Evolutionary conservation across 305 asterid species (phyloP), one percentile per base, ranked within the genome.

Genomic region (Withania somnifera): DNA sequence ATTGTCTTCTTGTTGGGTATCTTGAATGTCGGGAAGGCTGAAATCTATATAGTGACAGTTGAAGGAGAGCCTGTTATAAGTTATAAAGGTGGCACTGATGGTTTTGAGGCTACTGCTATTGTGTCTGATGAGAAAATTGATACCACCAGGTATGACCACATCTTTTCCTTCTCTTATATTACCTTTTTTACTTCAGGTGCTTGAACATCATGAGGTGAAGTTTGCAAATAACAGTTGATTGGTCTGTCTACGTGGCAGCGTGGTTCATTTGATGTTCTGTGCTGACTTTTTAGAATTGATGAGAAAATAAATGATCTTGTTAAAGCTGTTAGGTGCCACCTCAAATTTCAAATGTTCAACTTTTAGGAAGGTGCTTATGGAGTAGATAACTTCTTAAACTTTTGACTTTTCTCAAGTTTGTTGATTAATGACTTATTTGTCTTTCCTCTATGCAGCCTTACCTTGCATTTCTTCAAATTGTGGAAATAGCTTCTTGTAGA

Each of bases 1-100:
- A 3, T 89, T 77, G 82, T 88, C 67, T 82, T 91, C n/a, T 76
- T 89, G 60, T 83, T 89, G 77, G 84, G 87, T 85, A 53, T 88
- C 82, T 57, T 90, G 79, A 53, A 85, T 78, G 71, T 81, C 14
- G 97, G 90, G 75, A 88, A 83, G 81, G 89, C 97, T 32, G 99
- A 97, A 83, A 83, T 97, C 68, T 97, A 91, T 87, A 93, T 94
- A 19, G 98, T 93, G 68, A 94, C 90, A 7, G 71, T 97, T 80
- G 98, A 97, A 87, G 99, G 98, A 56, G 99, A 97, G 88, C 98
- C 99, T 34, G 98, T 97, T 68, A 87, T 93, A 83, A 95, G 97
- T 86, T 97, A 97, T 78, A 86, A 76, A 81, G 99, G 99, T 26
- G 99, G 97, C 63, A 88, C 91, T 82, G 69, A 83, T 84, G 99